A percentile compares a stretch with the other conserved stretches of the same genome.
Evolutionary conservation across 306 rosid species (phyloP).

Genomic region (Lagenaria siceraria): DNA sequence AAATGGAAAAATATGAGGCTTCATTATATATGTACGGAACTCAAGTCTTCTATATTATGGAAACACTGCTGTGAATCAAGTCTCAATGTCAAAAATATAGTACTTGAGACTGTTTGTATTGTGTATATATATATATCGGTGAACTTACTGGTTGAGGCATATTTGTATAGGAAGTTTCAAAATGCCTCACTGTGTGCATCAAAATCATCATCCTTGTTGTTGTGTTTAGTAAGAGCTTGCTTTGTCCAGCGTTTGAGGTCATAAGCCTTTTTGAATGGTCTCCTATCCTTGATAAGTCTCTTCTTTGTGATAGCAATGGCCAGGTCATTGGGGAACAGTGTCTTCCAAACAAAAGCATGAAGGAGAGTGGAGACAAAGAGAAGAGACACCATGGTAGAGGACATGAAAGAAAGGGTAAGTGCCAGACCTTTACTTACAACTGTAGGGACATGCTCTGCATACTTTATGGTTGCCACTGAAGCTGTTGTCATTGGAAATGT

Average conservation of each 20-base stretch:
- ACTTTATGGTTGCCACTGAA: conserved; percentile 61
- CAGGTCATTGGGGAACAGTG: conserved; percentile 75
- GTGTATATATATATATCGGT: not conserved
- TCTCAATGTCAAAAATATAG: not conserved
- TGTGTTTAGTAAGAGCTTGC: conserved; percentile 56
- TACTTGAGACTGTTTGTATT: not conserved
- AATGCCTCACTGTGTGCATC: conserved; percentile 14
- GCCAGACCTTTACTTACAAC: conserved; percentile 57
- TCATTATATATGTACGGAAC: not conserved
- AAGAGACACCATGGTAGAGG: conserved; percentile 55
- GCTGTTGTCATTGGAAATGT: conserved; percentile 81
- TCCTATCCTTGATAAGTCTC: conserved; percentile 46
- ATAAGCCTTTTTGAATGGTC: conserved; percentile 51
- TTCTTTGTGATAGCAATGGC: conserved; percentile 74
- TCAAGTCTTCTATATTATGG: not conserved
- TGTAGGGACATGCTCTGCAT: conserved; percentile 67
- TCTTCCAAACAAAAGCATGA: conserved; percentile 64
- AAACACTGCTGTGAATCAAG: not conserved
- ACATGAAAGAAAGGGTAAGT: conserved; percentile 52
- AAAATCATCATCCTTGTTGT: conserved; percentile 20
- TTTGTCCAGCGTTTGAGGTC: conserved; percentile 73
- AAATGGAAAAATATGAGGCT: not conserved
- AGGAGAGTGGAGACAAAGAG: conserved; percentile 63
- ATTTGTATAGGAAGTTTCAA: not conserved
- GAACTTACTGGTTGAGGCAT: not conserved